Evolutionary conservation across 352 stramenopile genomes (phyloP).

Genomic region (Pythium utonaiense): DNA sequence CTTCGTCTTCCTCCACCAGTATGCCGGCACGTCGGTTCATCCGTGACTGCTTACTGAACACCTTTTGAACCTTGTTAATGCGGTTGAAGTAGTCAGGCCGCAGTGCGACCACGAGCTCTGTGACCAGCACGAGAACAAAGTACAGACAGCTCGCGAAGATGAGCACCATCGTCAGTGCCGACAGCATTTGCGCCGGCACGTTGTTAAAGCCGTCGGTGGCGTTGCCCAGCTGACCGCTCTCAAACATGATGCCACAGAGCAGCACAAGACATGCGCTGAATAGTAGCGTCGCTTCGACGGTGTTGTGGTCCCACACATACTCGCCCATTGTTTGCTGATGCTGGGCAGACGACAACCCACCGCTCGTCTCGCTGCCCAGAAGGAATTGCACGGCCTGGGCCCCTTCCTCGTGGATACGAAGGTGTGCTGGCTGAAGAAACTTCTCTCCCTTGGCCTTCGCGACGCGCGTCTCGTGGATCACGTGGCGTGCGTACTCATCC

Average conservation of each 20-base stretch:
- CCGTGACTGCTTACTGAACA: conserved; percentile 41
- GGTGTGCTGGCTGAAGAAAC: conserved; percentile 49
- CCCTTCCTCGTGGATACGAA: conserved; percentile 45
- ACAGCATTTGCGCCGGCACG: conserved; percentile 47
- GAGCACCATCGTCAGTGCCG: conserved; percentile 45
- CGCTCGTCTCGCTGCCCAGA: conserved; percentile 1
- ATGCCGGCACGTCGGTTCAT: conserved; percentile 19
- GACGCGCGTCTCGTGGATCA: conserved; percentile 45
- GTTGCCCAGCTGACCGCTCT: conserved; percentile 52
- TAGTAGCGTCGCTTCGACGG: conserved; percentile 64
- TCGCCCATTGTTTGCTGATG: conserved; percentile 44
- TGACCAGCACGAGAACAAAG: conserved; percentile 59
- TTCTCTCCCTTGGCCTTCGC: conserved; percentile 52
- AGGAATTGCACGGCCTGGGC: conserved; percentile 25
- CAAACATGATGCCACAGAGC: conserved; percentile 62
- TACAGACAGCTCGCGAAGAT: conserved; percentile 56
- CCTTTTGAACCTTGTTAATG: conserved; percentile 59
- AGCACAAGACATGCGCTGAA: conserved; percentile 69
- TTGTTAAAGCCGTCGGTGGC: conserved; percentile 37
- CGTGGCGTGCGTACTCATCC: conserved; percentile 46
- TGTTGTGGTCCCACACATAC: conserved; percentile 81
- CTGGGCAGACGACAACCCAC: conserved; percentile 17
- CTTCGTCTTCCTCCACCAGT: not conserved
- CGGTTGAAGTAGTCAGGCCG: conserved; percentile 57
- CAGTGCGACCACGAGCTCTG: conserved; percentile 58